These are phyloP conservation scores for Lactarius pseudohatsudake DNA, from an alignment of 768 basidiomycete genomes.

Conservation along the genomic window DNA sequence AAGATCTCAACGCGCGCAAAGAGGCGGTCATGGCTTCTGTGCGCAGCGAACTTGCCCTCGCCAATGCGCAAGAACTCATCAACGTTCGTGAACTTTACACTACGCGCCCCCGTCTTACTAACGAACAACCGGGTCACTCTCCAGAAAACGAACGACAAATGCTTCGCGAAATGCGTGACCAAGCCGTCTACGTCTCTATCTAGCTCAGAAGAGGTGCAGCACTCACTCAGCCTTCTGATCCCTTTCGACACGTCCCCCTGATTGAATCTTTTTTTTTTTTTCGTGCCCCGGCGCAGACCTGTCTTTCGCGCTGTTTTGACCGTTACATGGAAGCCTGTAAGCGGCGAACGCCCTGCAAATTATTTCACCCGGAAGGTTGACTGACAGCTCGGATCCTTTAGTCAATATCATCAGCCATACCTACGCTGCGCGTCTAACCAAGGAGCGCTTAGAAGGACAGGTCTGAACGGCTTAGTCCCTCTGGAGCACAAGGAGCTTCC, in stretches of 20 bases:
- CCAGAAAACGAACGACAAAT: constrained; percentile 79
- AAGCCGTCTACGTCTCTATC: constrained; percentile 73
- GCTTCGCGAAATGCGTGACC: constrained; percentile 72
- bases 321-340: constrained; percentile 84
- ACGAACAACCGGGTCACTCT: too few relatives aligned
- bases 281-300: constrained; percentile 49
- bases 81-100: constrained; percentile 46
- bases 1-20: constrained; percentile 42
- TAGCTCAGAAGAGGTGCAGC: constrained; percentile 65
- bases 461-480: constrained; percentile 5
- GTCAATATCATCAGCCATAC: constrained; percentile 77
- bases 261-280: neutral
- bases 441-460: constrained; percentile 43
- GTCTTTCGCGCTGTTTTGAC: constrained; percentile 72
- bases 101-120: neutral
- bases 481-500: neutral
- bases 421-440: constrained; percentile 58
- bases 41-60: constrained; percentile 65
- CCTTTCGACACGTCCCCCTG: neutral
- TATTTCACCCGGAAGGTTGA: constrained; percentile 2
- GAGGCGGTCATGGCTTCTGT: constrained; percentile 60
- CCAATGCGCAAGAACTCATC: constrained; percentile 80
- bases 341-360: constrained; percentile 35
- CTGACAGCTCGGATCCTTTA: constrained; percentile 34
- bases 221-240: neutral